Conservation (phyloP, 2,329 filamentous ascomycete species). For the Diplodia seriata region DNA sequence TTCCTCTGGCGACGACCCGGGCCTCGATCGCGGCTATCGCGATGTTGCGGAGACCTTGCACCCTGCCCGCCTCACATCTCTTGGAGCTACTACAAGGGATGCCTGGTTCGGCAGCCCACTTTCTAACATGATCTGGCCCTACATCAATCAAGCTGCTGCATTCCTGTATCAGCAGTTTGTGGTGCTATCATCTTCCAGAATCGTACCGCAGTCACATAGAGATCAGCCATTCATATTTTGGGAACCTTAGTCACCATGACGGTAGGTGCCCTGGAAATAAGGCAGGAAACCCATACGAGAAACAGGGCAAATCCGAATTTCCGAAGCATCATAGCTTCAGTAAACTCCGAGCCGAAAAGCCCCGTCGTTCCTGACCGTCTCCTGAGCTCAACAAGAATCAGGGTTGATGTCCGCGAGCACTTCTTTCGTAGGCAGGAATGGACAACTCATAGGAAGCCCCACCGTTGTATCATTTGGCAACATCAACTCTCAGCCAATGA, state of each 20-base stretch:
- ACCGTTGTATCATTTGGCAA: not conserved
- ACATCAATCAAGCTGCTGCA: not conserved
- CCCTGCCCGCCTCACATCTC: not conserved
- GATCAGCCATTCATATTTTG: not conserved
- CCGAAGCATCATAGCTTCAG: not conserved
- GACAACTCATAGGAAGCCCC: constrained; percentile 1
- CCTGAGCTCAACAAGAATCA: not conserved
- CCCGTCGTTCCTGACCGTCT: not conserved
- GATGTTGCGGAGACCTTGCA: not conserved
- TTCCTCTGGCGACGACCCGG: not conserved
- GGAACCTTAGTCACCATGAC: not conserved
- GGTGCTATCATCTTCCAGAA: not conserved
- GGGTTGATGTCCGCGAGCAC: not conserved
- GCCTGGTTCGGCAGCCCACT: not conserved
- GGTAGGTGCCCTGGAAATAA: not conserved
- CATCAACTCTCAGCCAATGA: not conserved
- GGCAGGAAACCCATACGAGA: not conserved
- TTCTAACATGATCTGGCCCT: not conserved
- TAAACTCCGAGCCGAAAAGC: not conserved
- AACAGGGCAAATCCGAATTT: not conserved
- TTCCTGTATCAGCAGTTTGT: not conserved
- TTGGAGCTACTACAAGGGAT: not conserved
- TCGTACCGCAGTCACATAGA: not conserved
- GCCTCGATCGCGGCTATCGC: constrained; percentile 7
- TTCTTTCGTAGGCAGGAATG: not conserved